Conservation (phyloP, 1,284 basidiomycete genomes). For the Microbotryum lychnidis-dioicae region DNA sequence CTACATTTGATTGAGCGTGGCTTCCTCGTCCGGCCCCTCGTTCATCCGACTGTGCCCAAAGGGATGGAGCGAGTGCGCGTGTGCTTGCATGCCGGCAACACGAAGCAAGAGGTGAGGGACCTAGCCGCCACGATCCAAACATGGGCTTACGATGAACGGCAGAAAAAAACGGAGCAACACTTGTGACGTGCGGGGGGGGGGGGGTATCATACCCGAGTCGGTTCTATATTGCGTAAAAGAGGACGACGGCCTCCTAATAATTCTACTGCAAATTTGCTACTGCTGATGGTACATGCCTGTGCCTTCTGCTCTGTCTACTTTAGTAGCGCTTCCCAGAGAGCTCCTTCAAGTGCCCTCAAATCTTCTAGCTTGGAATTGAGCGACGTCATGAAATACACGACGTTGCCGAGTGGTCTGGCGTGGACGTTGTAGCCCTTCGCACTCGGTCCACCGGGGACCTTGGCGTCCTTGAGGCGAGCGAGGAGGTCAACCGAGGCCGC, state of each 20-base stretch:
- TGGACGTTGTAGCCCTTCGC: constrained; percentile 57
- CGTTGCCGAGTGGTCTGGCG: constrained; percentile 80
- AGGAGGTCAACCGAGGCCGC: constrained; percentile 59
- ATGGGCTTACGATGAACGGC: no score
- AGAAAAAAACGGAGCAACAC: no score
- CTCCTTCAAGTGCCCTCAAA: constrained; percentile 35
- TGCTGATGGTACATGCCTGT: not conserved
- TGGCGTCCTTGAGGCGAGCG: constrained; percentile 7
- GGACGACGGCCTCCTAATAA: no score
- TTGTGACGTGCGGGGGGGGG: no score
- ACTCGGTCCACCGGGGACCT: constrained; percentile 29
- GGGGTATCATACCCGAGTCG: no score
- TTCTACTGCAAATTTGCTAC: not conserved
- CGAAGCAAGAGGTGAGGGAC: constrained; percentile 50
- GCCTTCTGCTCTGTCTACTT: not conserved
- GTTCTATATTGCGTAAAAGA: no score
- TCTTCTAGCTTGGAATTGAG: constrained; percentile 55
- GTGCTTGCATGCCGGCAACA: constrained; percentile 71
- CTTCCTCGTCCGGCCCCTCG: constrained; percentile 68
- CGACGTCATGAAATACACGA: constrained; percentile 90
- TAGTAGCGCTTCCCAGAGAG: constrained; percentile 11
- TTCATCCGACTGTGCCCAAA: constrained; percentile 62
- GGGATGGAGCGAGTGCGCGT: constrained; percentile 73
- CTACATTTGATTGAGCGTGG: constrained; percentile 54
- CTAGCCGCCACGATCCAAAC: no score